Evolutionary conservation across 2,329 filamentous ascomycete species (phyloP), one percentile per base, ranked within the genome.

Genomic region (Furcasterigmium furcatum): DNA sequence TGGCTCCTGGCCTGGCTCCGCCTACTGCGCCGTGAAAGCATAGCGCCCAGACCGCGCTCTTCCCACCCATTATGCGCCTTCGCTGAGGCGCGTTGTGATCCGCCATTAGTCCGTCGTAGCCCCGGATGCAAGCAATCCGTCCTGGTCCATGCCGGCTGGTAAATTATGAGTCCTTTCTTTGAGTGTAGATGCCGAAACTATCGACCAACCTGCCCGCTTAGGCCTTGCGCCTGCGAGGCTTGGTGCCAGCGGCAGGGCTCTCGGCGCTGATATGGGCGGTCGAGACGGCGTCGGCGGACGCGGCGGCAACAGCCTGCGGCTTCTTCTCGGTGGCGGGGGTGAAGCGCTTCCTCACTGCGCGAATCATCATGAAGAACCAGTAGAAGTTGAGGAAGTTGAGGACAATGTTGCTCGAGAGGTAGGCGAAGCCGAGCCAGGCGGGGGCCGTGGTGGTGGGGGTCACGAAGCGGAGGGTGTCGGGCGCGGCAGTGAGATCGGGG

Each of bases 311-410:
- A 16, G 52, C 49, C 18, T 45, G 48, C 21, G 44, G 14, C 46
- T 43, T 34, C 50, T 46, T 53, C 43, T 61, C 55, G 7, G 59
- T 64, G 42, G 52, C 49, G 25, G 41, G 51, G 43, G 45, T 52
- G 59, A 94, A 94, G 21, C 88, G 77, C 71, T 88, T 91, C 48
- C 83, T 76, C 12, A 94, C 81, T 9, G 88, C 87, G 48, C 81
- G 75, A 51, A 95, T 83, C 89, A 95, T 95, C 77, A 89, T 90
- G 58, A 82, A 74, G 62, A 92, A 94, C 89, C 89, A 95, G 67
- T 85, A 88, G 58, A 88, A 83, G 67, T 95, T 95, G 43, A 95
- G 70, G 12, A 77, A 74, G 59, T 91, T 92, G 21, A 95, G 75
- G 0, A 79, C 78, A 18, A 88, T 44, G 62, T 94, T 94, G 58